phyloP scores from a whole-genome alignment of 805 yeast species.

The Maudiozyma bulderi region DNA sequence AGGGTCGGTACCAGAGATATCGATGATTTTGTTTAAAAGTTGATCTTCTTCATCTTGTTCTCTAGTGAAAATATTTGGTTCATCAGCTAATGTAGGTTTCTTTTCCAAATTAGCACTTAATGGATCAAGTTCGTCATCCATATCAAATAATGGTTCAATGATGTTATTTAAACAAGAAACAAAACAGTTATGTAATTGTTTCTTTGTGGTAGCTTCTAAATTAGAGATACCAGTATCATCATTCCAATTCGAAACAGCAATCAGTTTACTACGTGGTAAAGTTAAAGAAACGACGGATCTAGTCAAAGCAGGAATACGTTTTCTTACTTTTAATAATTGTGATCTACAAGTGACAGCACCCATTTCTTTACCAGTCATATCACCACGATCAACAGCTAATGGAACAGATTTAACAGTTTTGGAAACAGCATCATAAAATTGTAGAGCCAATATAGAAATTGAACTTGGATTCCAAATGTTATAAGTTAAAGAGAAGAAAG shows the following conservation, averaged over 20 bases:
- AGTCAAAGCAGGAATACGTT: constrained; percentile 4
- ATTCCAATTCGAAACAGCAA: neutral
- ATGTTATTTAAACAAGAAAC: constrained; percentile 5
- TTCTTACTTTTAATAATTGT: constrained; percentile 5
- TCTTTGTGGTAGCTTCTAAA: neutral
- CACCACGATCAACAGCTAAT: constrained; percentile 1
- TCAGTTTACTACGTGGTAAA: constrained; percentile 2
- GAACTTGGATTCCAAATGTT: constrained; percentile 3
- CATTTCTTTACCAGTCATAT: neutral
- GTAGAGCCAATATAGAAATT: constrained; percentile 7
- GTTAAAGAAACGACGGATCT: constrained; percentile 10
- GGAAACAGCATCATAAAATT: constrained; percentile 7
- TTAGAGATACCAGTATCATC: no score
- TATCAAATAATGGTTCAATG: constrained; percentile 5
- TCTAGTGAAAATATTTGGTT: neutral
- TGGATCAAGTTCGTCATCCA: no score
- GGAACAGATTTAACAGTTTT: constrained; percentile 7
- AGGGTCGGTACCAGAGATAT: constrained; percentile 5
- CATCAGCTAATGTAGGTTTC: no score
- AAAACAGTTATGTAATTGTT: constrained; percentile 9
- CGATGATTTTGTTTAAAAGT: constrained; percentile 6
- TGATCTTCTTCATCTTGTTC: neutral
- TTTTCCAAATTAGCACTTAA: no score
- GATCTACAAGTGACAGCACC: constrained; percentile 3
- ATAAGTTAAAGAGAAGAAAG: constrained; percentile 9